Evolutionary conservation across 176 grass and related monocot genomes (phyloP), one percentile per base, ranked within the genome.

Genomic region (Carex cristatella): DNA sequence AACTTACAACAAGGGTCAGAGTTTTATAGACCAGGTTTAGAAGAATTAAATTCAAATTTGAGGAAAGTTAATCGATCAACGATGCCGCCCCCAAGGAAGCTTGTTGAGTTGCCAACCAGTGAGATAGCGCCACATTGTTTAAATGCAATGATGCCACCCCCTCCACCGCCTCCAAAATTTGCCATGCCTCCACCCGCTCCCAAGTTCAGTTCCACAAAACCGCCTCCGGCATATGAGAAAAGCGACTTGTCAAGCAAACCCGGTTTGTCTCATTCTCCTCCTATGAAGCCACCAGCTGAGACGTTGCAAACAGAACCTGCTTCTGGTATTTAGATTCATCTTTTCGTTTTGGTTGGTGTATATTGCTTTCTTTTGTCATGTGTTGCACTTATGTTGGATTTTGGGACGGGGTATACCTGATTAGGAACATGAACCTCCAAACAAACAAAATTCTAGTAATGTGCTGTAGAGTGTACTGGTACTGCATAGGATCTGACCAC

Each of bases 11-110:
- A 88, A 81, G 88, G 87, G 44, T 94, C 90, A 86, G 86, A 88
- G 90, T 95, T 98, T 94, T 86, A 91, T 98, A 94, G 92, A 91
- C 86, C 96, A 92, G 93, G 91, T 94, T 89, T 85, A 88, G 83
- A 88, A 82, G 88, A 86, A 83, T 31, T 59, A 81, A 64, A 64
- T 81, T 81, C 56, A 64, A 60, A 63, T 91, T 87, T 84, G 67
- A 90, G 84, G 62, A 74, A 65, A 53, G 74, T 60, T 55, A 74
- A 48, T 74, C 18, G 63, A 88, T 89, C 83, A 42, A 89, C 32
- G n/a, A 84, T 87, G 83, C 61, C 81, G 44, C 66, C 71, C 72
- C 81, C 88, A 79, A 90, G 82, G 73, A 93, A 87, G 81, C 69
- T 88, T 58, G 76, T 88, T 87, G 88, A 87, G 53, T 30, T 88